Evolutionary conservation across 495 filamentous ascomycete species (phyloP).

Genomic region (Trichocladium antarcticum): DNA sequence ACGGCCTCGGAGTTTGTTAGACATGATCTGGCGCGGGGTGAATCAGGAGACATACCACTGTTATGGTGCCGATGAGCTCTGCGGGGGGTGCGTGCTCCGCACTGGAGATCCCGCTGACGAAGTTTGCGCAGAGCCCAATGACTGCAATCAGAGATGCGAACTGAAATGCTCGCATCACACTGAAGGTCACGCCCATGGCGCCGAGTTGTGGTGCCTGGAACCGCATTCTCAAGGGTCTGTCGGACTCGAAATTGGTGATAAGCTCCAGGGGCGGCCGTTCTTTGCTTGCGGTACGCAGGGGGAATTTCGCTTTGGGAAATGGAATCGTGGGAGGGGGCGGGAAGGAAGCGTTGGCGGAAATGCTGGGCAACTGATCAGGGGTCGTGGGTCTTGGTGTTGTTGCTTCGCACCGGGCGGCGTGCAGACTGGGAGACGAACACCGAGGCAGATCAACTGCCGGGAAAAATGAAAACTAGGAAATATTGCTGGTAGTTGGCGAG

Average conservation of each 20-base stretch:
- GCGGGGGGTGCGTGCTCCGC: slow-evolving; percentile 51
- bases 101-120: slow-evolving; percentile 66
- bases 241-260: slow-evolving; percentile 26
- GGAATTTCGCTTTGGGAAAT: slow-evolving; percentile 21
- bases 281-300: slow-evolving; percentile 20
- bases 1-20: slow-evolving; percentile 44
- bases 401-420: background rate
- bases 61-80: slow-evolving; percentile 66
- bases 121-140: slow-evolving; percentile 72
- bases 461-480: background rate
- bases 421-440: background rate
- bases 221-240: slow-evolving; percentile 31
- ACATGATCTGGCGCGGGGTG: background rate
- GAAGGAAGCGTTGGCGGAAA: slow-evolving; percentile 18
- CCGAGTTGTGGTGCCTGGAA: slow-evolving; percentile 58
- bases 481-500: background rate
- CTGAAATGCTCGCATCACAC: slow-evolving; percentile 59
- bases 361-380: slow-evolving; percentile 17
- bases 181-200: slow-evolving; percentile 69
- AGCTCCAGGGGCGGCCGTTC: slow-evolving; percentile 23
- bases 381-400: background rate
- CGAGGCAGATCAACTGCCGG: slow-evolving; percentile 25
- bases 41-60: slow-evolving; percentile 52
- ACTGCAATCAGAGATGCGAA: slow-evolving; percentile 60
- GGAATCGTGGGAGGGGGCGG: slow-evolving; percentile 22